phyloP scores from a whole-genome alignment of 768 basidiomycete species.

The Mycena vulgaris region DNA sequence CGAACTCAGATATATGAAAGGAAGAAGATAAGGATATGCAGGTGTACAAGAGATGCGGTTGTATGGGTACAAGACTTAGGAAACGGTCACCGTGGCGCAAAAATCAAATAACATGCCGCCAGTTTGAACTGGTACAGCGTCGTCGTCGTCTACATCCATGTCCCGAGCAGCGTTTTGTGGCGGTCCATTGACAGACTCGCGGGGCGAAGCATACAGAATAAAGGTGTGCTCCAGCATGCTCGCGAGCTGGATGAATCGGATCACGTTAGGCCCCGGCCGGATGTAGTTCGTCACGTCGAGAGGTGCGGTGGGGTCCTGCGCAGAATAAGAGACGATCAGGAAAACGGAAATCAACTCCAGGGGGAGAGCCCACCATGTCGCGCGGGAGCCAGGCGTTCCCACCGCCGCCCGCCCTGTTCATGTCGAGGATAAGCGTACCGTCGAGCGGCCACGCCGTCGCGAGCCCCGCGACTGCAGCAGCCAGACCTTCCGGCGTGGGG shows the following conservation, averaged over 20 bases:
- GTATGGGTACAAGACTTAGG: slow-evolving; percentile 30
- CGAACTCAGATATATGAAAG: neutral
- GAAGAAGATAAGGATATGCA: slow-evolving; percentile 23
- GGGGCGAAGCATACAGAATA: slow-evolving; percentile 57
- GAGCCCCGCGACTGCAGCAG: slow-evolving; percentile 43
- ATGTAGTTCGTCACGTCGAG: slow-evolving; percentile 61
- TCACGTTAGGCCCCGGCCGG: slow-evolving; percentile 60
- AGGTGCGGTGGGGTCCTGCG: slow-evolving; percentile 47
- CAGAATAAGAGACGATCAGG: neutral
- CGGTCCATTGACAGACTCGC: slow-evolving; percentile 10
- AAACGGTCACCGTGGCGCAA: slow-evolving; percentile 11
- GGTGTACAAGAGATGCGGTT: slow-evolving; percentile 8
- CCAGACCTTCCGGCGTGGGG: slow-evolving; percentile 43
- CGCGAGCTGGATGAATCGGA: slow-evolving; percentile 67
- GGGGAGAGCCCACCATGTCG: slow-evolving; percentile 53
- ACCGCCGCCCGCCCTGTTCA: slow-evolving; percentile 55
- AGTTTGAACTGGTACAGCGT: neutral
- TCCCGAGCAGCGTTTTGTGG: neutral
- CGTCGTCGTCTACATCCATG: neutral
- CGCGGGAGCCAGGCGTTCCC: slow-evolving; percentile 61
- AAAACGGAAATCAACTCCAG: neutral
- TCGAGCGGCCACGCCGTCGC: slow-evolving; percentile 60
- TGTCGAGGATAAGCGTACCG: slow-evolving; percentile 61
- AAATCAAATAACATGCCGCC: slow-evolving; percentile 21
- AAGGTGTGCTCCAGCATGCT: slow-evolving; percentile 60